Percentiles rank a stretch among this genome's conserved stretches.
Conservation (phyloP, 2,329 filamentous ascomycete genomes). For the Pseudogymnoascus sp. region DNA sequence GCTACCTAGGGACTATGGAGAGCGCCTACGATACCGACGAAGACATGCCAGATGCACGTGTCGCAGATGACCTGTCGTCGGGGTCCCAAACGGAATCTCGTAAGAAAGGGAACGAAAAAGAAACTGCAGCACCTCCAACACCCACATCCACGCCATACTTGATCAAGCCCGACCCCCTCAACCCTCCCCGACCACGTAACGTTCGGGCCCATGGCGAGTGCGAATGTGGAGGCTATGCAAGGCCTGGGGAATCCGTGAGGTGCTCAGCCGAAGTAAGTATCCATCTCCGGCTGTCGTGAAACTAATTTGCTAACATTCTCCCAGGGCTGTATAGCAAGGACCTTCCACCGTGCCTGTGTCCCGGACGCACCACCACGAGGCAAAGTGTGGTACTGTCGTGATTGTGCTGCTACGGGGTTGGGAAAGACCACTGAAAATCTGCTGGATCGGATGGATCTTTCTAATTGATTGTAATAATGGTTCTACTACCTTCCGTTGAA, state of each 20-base stretch:
- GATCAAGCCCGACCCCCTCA: neutral
- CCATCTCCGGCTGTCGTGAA: neutral
- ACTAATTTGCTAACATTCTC: neutral
- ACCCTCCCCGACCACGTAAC: neutral
- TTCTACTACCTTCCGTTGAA: neutral
- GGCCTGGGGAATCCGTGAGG: neutral
- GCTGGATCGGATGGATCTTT: neutral
- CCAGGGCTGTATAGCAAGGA: neutral
- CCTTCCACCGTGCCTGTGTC: neutral
- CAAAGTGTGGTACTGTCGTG: neutral
- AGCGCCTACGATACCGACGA: neutral
- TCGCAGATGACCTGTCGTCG: neutral
- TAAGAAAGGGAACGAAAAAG: neutral
- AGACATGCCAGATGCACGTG: neutral
- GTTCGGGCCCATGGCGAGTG: neutral
- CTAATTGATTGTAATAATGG: neutral
- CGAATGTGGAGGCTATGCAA: neutral
- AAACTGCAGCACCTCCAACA: neutral
- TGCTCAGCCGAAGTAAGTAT: neutral
- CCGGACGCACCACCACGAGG: neutral
- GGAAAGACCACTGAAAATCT: neutral
- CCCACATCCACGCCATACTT: neutral
- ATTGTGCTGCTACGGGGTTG: neutral
- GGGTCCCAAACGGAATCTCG: neutral
- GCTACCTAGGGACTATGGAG: neutral